Evolutionary conservation across 345 rosid species (phyloP).

Genomic region (Boechera divaricarpa): DNA sequence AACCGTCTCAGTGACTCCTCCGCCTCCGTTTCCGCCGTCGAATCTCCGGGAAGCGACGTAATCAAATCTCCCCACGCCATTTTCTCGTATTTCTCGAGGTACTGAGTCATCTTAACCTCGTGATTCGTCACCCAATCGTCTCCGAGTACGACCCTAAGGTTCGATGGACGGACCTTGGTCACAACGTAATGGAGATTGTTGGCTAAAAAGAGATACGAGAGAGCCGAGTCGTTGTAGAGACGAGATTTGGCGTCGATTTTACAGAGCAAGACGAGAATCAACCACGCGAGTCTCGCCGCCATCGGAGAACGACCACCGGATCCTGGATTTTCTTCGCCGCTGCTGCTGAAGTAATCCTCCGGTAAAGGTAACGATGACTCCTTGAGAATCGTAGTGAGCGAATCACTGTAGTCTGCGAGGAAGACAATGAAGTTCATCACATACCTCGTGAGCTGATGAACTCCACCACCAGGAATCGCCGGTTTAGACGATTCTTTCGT

Average conservation of each 20-base stretch:
- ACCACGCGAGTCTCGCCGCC: constrained; percentile 40
- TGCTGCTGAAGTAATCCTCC: constrained; percentile 51
- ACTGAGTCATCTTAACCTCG: constrained; percentile 60
- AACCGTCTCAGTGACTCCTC: constrained; percentile 53
- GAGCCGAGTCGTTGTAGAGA: constrained; percentile 41
- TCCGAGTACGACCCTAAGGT: constrained; percentile 56
- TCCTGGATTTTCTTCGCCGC: constrained; percentile 34
- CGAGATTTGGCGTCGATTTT: constrained; percentile 48
- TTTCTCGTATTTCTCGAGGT: constrained; percentile 63
- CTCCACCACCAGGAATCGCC: constrained; percentile 70
- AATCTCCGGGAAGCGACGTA: constrained; percentile 47
- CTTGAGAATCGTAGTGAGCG: constrained; percentile 55
- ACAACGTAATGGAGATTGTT: constrained; percentile 75
- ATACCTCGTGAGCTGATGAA: constrained; percentile 86
- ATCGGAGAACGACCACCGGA: constrained; percentile 34
- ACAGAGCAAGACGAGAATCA: constrained; percentile 40
- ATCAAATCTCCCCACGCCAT: constrained; percentile 65
- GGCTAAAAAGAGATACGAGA: constrained; percentile 49
- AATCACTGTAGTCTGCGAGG: constrained; percentile 70
- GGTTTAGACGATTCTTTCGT: constrained; percentile 65
- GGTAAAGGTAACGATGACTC: constrained; percentile 65
- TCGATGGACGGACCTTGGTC: constrained; percentile 59
- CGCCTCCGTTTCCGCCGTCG: constrained; percentile 28
- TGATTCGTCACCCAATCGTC: constrained; percentile 68
- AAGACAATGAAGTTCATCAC: constrained; percentile 86